Conservation (phyloP, 164 flowering plant genomes). For the Saururus chinensis region DNA sequence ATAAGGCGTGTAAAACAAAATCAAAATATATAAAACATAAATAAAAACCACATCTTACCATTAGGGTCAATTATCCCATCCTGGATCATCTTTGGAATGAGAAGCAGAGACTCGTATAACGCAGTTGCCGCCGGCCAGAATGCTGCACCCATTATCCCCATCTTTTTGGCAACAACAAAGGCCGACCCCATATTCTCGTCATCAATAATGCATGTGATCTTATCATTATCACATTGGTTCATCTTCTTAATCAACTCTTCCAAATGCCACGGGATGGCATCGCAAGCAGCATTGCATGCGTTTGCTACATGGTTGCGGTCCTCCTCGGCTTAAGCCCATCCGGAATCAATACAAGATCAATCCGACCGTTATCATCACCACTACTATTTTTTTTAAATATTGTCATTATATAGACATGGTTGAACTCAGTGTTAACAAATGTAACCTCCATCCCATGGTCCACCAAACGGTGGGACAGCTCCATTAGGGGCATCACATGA, state of each 20-base stretch:
- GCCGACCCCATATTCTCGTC: constrained; percentile 15
- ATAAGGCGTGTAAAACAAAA: too few species aligned
- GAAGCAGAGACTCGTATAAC: neutral
- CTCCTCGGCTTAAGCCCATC: constrained; percentile 7
- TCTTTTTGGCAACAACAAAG: constrained; percentile 14
- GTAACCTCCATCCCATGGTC: constrained; percentile 18
- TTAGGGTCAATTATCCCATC: constrained; percentile 9
- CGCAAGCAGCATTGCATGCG: neutral
- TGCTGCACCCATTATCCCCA: constrained; percentile 15
- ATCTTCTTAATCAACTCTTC: constrained; percentile 8
- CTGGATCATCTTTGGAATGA: constrained; percentile 17
- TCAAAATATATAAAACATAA: too few species aligned
- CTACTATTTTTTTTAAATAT: neutral
- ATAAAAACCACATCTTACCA: constrained; percentile 7
- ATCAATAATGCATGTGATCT: constrained; percentile 21
- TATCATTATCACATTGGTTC: constrained; percentile 2
- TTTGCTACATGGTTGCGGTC: constrained; percentile 4
- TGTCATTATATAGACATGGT: neutral
- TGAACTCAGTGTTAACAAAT: constrained; percentile 18
- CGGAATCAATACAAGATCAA: constrained; percentile 9
- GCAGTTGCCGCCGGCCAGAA: constrained; percentile 11
- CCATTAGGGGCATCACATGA: constrained; percentile 22
- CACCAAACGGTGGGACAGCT: constrained; percentile 12
- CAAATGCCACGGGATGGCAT: constrained; percentile 11
- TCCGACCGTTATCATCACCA: neutral